Conservation (phyloP, 2,329 filamentous ascomycete species). For the Mycosphaerella arachidis region DNA sequence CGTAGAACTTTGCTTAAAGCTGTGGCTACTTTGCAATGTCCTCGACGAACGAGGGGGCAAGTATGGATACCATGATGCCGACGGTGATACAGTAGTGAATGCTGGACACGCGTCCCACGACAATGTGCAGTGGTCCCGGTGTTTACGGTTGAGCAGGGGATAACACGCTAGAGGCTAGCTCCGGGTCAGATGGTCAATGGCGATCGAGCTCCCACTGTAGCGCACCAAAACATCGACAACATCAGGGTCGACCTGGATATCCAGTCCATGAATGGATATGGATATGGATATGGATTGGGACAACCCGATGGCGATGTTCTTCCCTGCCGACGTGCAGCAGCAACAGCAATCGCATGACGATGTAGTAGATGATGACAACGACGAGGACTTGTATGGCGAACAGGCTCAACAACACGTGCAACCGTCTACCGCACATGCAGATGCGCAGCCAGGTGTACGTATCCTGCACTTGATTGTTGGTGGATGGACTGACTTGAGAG, state of each 20-base stretch:
- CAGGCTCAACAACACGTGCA: slow-evolving; percentile 3
- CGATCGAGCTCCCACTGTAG: no score
- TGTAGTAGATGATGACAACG: slow-evolving; percentile 20
- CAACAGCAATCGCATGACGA: slow-evolving; percentile 7
- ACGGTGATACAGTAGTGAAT: no score
- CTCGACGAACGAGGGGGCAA: no score
- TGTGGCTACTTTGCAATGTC: no score
- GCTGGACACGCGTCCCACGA: no score
- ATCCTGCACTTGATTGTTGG: slow-evolving; percentile 1
- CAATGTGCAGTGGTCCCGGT: no score
- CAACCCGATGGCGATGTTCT: slow-evolving; percentile 19
- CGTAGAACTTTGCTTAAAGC: no score
- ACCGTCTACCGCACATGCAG: slow-evolving; percentile 2
- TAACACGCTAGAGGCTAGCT: background rate
- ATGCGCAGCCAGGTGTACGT: slow-evolving; percentile 18
- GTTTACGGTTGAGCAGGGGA: background rate
- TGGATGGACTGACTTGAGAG: slow-evolving; percentile 19
- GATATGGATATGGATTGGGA: slow-evolving; percentile 20
- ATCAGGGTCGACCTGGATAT: background rate
- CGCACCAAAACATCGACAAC: background rate
- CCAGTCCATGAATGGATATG: background rate
- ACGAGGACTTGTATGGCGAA: slow-evolving; percentile 24
- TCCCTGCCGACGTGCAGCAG: slow-evolving; percentile 3
- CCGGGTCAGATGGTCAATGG: no score
- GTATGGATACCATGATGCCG: no score